Percentiles rank a stretch among this genome's conserved stretches.
These are phyloP conservation scores for Ophiognomonia clavigignenti-juglandacearum DNA, from an alignment of 2,329 filamentous ascomycete genomes.

Conservation along the genomic window DNA sequence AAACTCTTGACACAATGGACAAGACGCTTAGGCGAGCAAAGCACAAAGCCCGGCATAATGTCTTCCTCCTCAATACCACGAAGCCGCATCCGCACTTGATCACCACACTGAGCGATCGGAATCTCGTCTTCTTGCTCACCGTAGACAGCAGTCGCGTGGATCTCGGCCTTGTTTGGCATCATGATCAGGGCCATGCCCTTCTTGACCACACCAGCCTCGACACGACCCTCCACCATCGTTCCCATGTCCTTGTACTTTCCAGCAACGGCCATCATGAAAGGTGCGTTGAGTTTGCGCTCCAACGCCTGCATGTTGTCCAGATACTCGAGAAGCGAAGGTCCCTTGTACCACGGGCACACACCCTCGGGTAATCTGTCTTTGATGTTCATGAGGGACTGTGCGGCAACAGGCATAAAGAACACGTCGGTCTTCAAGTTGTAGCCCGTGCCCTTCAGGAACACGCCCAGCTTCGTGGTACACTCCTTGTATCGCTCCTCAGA, in stretches of 20 bases:
- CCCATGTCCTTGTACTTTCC: slow-evolving; percentile 97
- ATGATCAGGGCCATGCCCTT: slow-evolving; percentile 82
- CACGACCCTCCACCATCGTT: slow-evolving; percentile 95
- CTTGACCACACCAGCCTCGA: slow-evolving; percentile 90
- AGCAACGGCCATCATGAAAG: slow-evolving; percentile 82
- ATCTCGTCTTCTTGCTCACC: slow-evolving; percentile 97
- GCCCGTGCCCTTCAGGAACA: slow-evolving; percentile 86
- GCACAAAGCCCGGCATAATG: slow-evolving; percentile 88
- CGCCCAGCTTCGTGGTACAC: slow-evolving; percentile 80
- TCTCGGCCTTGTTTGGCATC: slow-evolving; percentile 88
- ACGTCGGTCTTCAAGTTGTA: slow-evolving; percentile 94
- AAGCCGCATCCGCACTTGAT: slow-evolving; percentile 88
- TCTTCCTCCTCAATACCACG: slow-evolving; percentile 98
- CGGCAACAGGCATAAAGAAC: slow-evolving; percentile 93
- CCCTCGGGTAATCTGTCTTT: slow-evolving; percentile 80
- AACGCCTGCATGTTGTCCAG: slow-evolving; percentile 90
- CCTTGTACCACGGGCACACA: slow-evolving; percentile 76
- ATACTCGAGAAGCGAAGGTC: slow-evolving; percentile 89
- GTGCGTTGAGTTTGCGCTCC: slow-evolving; percentile 96
- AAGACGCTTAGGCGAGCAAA: slow-evolving; percentile 89
- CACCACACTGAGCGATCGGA: slow-evolving; percentile 75
- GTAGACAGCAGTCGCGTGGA: slow-evolving; percentile 81
- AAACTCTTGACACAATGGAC: slow-evolving; percentile 88
- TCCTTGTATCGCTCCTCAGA: slow-evolving; percentile 88
- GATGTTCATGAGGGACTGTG: slow-evolving; percentile 80